A percentile compares a stretch with the other conserved stretches of the same genome.
Evolutionary conservation across 2,329 filamentous ascomycete genomes (phyloP).

Genomic region (Fusarium nanum): DNA sequence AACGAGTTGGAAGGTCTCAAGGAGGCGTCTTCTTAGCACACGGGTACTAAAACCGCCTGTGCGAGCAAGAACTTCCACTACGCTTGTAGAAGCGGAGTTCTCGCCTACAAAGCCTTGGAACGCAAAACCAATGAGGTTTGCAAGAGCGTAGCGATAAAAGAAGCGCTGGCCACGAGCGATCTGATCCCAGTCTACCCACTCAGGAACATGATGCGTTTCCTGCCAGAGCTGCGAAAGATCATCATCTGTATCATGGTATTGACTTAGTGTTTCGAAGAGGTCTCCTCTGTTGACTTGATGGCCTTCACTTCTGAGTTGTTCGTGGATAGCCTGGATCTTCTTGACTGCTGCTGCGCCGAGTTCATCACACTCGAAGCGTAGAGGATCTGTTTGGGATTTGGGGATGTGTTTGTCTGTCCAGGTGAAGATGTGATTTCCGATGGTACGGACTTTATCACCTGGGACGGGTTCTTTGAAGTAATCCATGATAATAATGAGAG

Average conservation of each 20-base stretch:
- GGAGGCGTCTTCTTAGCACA: conserved; percentile 67
- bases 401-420: conserved; percentile 22
- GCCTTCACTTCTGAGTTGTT: neutral
- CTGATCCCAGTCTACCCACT: conserved; percentile 76
- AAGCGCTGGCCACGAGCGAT: conserved; percentile 70
- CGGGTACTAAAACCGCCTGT: conserved; percentile 74
- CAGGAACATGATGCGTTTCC: conserved; percentile 68
- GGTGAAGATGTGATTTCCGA: conserved; percentile 16
- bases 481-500: neutral
- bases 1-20: conserved; percentile 56
- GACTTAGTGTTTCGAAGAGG: conserved; percentile 16
- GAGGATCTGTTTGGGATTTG: conserved; percentile 23
- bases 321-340: conserved; percentile 7
- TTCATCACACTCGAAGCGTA: conserved; percentile 16
- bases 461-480: neutral
- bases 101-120: conserved; percentile 54
- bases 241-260: neutral
- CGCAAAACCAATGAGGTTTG: conserved; percentile 64
- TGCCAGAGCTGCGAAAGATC: conserved; percentile 25
- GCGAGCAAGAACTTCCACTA: conserved; percentile 73
- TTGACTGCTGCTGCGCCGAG: conserved; percentile 17
- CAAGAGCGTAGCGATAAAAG: conserved; percentile 74
- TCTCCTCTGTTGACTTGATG: conserved; percentile 7
- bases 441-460: conserved; percentile 1
- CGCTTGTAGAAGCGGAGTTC: conserved; percentile 62